Conservation (phyloP, 495 filamentous ascomycete species). For the Diplogelasinospora grovesii region DNA sequence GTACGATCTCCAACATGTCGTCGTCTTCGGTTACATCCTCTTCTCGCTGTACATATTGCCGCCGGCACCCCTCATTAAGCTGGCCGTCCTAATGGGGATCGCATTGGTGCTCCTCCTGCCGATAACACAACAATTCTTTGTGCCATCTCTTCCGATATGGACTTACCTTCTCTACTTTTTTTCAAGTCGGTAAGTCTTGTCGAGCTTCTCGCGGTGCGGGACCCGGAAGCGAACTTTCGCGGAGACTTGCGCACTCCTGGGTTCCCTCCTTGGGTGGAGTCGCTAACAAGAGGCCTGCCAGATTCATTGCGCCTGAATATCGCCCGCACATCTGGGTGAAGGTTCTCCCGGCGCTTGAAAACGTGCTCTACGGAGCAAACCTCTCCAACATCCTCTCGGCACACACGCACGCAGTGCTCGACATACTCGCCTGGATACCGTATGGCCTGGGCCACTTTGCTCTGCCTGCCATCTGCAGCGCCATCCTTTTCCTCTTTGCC, state of each 20-base stretch:
- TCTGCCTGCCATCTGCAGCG: constrained; percentile 67
- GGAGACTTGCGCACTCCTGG: not conserved
- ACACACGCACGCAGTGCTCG: constrained; percentile 71
- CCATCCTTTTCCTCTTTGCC: constrained; percentile 76
- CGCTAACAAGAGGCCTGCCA: constrained; percentile 7
- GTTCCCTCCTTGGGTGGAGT: no score
- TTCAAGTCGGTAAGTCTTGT: constrained; percentile 68
- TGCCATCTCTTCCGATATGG: constrained; percentile 78
- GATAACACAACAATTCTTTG: constrained; percentile 83
- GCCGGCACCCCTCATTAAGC: constrained; percentile 67
- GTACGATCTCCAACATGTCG: constrained; percentile 80
- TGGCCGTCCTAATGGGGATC: constrained; percentile 56
- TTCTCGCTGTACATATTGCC: constrained; percentile 79
- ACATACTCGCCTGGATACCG: constrained; percentile 86
- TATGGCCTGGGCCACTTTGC: constrained; percentile 88
- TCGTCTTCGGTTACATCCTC: constrained; percentile 63
- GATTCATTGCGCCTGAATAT: constrained; percentile 76
- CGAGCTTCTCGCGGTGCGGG: no score
- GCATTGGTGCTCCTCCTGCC: constrained; percentile 70
- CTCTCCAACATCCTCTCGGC: constrained; percentile 91
- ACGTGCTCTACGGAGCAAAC: constrained; percentile 93
- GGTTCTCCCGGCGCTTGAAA: constrained; percentile 90
- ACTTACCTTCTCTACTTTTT: constrained; percentile 86
- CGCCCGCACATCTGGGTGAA: constrained; percentile 90
- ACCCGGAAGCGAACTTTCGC: constrained; percentile 1